phyloP scores from a whole-genome alignment of 768 basidiomycete species.

The Lactarius hatsudake region DNA sequence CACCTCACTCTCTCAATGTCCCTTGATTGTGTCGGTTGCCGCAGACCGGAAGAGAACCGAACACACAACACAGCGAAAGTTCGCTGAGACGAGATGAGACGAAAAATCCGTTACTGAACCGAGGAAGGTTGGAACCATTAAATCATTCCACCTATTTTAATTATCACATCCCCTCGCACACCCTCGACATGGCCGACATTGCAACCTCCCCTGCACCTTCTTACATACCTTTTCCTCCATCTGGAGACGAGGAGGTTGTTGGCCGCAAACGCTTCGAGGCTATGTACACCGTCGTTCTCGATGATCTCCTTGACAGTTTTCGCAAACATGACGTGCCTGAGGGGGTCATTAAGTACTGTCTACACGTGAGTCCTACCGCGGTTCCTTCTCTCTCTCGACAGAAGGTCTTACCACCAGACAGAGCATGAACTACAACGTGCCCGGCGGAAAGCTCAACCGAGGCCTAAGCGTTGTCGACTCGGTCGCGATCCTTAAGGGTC shows the following conservation, averaged over 20 bases:
- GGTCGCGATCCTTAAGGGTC: conserved; percentile 80
- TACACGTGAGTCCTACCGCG: conserved; percentile 49
- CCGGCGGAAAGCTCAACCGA: conserved; percentile 93
- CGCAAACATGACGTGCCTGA: conserved; percentile 71
- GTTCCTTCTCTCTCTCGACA: not conserved
- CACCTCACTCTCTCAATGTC: no score
- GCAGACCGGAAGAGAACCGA: no score
- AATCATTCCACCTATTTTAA: no score
- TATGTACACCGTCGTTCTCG: conserved; percentile 67
- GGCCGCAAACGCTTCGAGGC: conserved; percentile 63
- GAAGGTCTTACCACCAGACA: conserved; percentile 33
- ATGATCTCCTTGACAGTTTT: conserved; percentile 73
- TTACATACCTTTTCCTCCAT: not conserved
- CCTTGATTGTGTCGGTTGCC: no score
- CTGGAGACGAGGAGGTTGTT: conserved; percentile 7
- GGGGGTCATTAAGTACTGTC: conserved; percentile 84
- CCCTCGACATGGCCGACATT: no score
- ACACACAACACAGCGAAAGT: no score
- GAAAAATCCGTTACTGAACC: no score
- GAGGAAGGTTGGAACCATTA: no score
- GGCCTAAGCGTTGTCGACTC: conserved; percentile 95
- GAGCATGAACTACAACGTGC: conserved; percentile 91
- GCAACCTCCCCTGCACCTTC: not conserved
- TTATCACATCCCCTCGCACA: no score
- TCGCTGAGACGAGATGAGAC: no score